Evolutionary conservation across 2,329 filamentous ascomycete species (phyloP).

Genomic region (Xylaria digitata): DNA sequence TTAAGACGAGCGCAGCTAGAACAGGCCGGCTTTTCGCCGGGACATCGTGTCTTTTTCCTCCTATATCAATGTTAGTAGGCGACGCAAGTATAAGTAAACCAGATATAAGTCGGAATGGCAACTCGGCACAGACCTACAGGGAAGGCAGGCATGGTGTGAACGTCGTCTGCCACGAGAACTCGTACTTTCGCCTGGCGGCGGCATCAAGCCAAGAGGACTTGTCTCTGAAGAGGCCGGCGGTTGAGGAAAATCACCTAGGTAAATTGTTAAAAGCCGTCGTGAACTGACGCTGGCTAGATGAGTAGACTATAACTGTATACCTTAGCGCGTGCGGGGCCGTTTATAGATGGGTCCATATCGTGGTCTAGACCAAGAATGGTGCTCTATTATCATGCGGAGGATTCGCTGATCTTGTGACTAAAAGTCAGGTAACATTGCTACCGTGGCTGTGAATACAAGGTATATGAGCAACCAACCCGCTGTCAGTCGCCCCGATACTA

Average conservation of each 20-base stretch:
- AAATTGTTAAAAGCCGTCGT: conserved; percentile 15
- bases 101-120: conserved; percentile 2
- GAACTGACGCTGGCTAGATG: conserved; percentile 19
- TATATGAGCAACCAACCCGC: conserved; percentile 12
- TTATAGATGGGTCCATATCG: conserved; percentile 21
- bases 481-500: neutral
- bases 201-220: conserved; percentile 37
- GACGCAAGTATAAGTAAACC: neutral
- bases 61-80: conserved; percentile 29
- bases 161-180: conserved; percentile 39
- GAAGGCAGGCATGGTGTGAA: conserved; percentile 40
- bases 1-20: conserved; percentile 39
- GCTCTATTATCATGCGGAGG: conserved; percentile 35
- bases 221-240: conserved; percentile 20
- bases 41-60: conserved; percentile 40
- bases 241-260: conserved; percentile 10
- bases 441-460: conserved; percentile 16
- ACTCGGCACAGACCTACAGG: conserved; percentile 35
- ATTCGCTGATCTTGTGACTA: conserved; percentile 28
- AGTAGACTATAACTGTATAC: conserved; percentile 28
- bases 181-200: conserved; percentile 35
- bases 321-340: conserved; percentile 31
- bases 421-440: conserved; percentile 22
- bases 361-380: conserved; percentile 32
- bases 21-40: conserved; percentile 38